These are phyloP conservation scores for Solanum appendiculatum DNA, from an alignment of 257 asterid genomes.

Conservation along the genomic window DNA sequence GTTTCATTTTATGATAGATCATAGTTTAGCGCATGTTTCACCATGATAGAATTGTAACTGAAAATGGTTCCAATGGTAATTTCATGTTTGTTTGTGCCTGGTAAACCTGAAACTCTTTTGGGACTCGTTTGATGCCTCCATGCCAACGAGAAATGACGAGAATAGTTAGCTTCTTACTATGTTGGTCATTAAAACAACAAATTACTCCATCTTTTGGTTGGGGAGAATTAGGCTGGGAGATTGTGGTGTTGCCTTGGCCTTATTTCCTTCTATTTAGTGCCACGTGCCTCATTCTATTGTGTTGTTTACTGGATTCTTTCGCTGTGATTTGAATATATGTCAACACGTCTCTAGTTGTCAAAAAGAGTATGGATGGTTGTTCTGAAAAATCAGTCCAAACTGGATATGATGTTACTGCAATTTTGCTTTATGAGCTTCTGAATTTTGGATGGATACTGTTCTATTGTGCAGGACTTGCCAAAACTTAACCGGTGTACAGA, in stretches of 20 bases:
- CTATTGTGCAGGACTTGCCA: slow-evolving; percentile 37
- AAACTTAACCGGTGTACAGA: slow-evolving; percentile 64
- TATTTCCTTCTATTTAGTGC: neutral
- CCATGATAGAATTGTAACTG: neutral
- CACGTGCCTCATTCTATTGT: neutral
- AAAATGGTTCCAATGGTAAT: neutral
- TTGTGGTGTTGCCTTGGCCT: neutral
- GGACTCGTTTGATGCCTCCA: neutral
- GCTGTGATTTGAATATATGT: neutral
- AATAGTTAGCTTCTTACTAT: neutral
- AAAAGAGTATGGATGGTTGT: neutral
- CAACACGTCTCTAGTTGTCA: neutral
- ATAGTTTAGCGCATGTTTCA: neutral
- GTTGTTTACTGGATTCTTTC: neutral
- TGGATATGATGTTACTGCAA: neutral
- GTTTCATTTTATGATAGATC: neutral
- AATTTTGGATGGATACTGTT: neutral
- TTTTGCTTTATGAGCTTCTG: neutral
- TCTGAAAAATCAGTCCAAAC: neutral
- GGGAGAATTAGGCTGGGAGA: neutral
- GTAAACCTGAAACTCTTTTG: neutral
- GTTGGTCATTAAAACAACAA: neutral
- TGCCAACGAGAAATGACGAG: neutral
- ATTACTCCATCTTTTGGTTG: neutral
- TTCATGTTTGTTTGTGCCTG: neutral